Evolutionary conservation across 441 rosid genomes (phyloP), one percentile per base, ranked within the genome.

Genomic region (Rhodomyrtus psidioides): DNA sequence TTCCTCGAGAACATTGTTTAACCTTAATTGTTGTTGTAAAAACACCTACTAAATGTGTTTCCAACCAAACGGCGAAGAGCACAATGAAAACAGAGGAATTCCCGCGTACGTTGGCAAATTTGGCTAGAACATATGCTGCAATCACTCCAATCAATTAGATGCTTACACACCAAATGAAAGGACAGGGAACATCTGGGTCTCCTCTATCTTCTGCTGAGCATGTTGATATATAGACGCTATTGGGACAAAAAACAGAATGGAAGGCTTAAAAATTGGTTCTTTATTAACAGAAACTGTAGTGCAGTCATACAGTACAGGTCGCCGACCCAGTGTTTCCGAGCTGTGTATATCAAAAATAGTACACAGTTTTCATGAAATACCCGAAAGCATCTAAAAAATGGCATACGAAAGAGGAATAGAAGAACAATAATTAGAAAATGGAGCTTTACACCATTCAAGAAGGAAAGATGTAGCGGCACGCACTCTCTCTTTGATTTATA

Each of bases 361-460:
- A 70, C 16, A 70, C 0, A 39, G 79, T 70, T 70, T 24, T 12
- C 53, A 26, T 10, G 14, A 70, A 70, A 70, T 70, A 24, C 49
- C 79, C n/a, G 16, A 24, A 39, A 70, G 79, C 79, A 39, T 70
- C 79, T 39, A 70, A 70, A 70, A 70, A 70, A n/a, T 85, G 56
- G 88, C 85, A 82, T 23, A 83, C 65, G 81, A 86, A 84, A 75
- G 39, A 46, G 34, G 28, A 55, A 83, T 53, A 79, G 83, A 51
- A 84, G 70, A 87, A 85, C 54, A 49, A 70, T 82, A 83, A 70
- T 39, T 70, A 70, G 79, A 82, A 86, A 56, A 81, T 82, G 85
- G 84, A 89, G 74, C 86, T 91, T 89, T 88, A 91, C 92, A 88
- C 82, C 88, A 84, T 79, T 84, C 82, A 34, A 55, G 55, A 55